Conservation (phyloP, 176 grass and related monocot genomes). For the Bonia amplexicaulis region DNA sequence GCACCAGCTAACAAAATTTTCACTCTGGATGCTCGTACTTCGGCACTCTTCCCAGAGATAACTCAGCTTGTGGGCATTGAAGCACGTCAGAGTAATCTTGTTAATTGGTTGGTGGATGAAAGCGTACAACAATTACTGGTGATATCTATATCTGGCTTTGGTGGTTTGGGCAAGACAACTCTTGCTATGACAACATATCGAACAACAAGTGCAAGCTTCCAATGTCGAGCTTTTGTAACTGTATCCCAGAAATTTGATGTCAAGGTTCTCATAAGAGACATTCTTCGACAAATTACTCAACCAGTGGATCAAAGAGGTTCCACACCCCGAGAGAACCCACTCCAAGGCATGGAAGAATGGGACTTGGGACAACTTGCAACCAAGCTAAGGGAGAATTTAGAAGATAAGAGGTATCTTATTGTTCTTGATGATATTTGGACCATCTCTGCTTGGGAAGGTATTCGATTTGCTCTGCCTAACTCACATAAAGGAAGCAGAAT, state of each 20-base stretch:
- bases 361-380: constrained; percentile 3
- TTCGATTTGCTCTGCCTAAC: constrained; percentile 28
- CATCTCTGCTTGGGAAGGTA: constrained; percentile 27
- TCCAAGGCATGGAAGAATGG: constrained; percentile 35
- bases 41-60: constrained; percentile 11
- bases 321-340: background rate
- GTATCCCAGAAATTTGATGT: constrained; percentile 43
- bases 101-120: constrained; percentile 18
- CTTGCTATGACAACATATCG: constrained; percentile 43
- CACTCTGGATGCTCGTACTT: background rate
- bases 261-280: constrained; percentile 17
- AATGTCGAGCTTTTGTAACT: constrained; percentile 30
- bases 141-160: constrained; percentile 31
- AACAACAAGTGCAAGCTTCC: constrained; percentile 10
- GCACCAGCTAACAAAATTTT: background rate
- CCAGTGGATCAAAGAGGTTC: background rate
- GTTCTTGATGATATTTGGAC: constrained; percentile 49
- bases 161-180: constrained; percentile 53
- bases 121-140: background rate
- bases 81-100: background rate
- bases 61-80: constrained; percentile 37
- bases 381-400: background rate
- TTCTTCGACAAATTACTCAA: constrained; percentile 27
- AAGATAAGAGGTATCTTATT: constrained; percentile 34
- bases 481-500: constrained; percentile 34